Percentiles rank a stretch among this genome's conserved stretches.
These are phyloP conservation scores for Caloboletus firmus DNA, from an alignment of 1,284 basidiomycete species.

Conservation along the genomic window DNA sequence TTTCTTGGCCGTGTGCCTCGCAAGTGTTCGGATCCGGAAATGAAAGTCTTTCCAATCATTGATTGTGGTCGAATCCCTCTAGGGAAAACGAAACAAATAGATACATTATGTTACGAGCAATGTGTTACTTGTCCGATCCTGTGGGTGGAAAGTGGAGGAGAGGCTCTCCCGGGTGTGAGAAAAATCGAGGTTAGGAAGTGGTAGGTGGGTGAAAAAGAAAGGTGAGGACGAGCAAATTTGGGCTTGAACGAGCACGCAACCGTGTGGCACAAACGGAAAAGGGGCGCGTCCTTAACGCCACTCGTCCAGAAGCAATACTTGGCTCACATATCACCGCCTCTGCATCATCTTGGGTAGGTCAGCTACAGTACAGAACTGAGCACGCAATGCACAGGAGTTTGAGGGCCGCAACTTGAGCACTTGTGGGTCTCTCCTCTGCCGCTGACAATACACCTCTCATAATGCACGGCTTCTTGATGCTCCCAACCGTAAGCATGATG, in stretches of 20 bases:
- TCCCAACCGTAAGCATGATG: background rate
- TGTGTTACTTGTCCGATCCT: background rate
- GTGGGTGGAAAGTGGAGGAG: no score
- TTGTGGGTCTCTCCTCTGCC: no score
- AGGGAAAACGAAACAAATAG: no score
- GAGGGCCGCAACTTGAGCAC: background rate
- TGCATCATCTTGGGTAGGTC: background rate
- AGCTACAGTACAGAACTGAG: background rate
- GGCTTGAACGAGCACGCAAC: no score
- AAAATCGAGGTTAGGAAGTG: background rate
- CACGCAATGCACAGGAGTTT: background rate
- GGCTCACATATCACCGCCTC: background rate
- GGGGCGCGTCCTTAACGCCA: background rate
- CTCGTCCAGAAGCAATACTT: background rate
- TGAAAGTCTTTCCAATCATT: background rate
- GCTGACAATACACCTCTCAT: background rate
- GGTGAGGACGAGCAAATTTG: background rate
- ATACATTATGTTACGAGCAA: no score
- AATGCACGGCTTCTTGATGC: background rate
- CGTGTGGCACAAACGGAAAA: background rate
- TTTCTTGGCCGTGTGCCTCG: constrained; percentile 29
- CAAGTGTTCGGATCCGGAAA: constrained; percentile 12
- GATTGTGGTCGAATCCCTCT: background rate
- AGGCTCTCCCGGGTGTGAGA: no score
- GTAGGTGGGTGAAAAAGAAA: background rate